Conservation (phyloP, 2,329 filamentous ascomycete species). For the Metarhizium guizhouense region DNA sequence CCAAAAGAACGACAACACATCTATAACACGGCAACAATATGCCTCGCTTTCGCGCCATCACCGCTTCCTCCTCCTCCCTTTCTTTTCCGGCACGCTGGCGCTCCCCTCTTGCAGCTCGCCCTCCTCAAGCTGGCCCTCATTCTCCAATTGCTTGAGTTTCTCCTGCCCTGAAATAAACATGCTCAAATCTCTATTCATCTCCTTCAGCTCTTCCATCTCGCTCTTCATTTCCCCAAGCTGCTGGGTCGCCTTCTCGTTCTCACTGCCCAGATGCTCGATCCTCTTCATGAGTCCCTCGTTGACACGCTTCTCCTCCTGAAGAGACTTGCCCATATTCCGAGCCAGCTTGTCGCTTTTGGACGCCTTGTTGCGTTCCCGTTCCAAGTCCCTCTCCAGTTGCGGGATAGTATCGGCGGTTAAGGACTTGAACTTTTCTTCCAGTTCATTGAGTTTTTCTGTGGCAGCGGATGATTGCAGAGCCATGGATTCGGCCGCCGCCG, state of each 20-base stretch:
- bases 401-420: conserved; percentile 51
- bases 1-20: too few species aligned
- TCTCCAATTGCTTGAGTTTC: conserved; percentile 64
- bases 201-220: conserved; percentile 66
- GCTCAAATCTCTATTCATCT: conserved; percentile 77
- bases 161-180: conserved; percentile 83
- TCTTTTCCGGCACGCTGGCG: conserved; percentile 55
- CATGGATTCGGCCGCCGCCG: conserved; percentile 56
- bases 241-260: conserved; percentile 47
- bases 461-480: conserved; percentile 39
- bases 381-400: conserved; percentile 62
- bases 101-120: conserved; percentile 71
- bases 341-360: conserved; percentile 69
- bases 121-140: conserved; percentile 46
- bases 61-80: conserved; percentile 40
- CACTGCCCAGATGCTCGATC: conserved; percentile 65
- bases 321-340: conserved; percentile 62
- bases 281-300: conserved; percentile 71
- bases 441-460: conserved; percentile 35
- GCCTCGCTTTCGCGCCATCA: background rate
- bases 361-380: conserved; percentile 58
- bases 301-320: conserved; percentile 81
- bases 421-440: conserved; percentile 39
- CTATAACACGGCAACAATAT: background rate
- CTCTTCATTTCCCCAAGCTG: conserved; percentile 47